These are phyloP conservation scores for Tremella mesenterica DNA, from an alignment of 768 basidiomycete genomes.

Conservation along the genomic window DNA sequence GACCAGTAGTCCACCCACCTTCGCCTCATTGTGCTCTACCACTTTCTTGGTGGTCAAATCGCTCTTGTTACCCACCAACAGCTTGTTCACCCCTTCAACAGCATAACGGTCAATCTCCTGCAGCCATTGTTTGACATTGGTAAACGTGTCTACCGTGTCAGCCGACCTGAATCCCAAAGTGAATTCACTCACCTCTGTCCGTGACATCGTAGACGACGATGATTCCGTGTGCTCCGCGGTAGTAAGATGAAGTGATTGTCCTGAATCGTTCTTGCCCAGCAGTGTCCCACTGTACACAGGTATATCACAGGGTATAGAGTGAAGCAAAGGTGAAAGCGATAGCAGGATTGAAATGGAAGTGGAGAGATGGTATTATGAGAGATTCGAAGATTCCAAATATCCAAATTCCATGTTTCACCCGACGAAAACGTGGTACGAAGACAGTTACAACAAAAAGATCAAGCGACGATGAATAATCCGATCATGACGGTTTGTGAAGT, in stretches of 20 bases:
- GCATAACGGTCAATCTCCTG: constrained; percentile 97
- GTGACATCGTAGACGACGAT: constrained; percentile 48
- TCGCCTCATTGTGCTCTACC: constrained; percentile 42
- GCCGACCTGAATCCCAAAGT: constrained; percentile 9
- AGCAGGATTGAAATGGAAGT: neutral
- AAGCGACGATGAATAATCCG: too few relatives aligned
- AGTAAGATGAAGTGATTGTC: constrained; percentile 99
- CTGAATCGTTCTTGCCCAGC: constrained; percentile 95
- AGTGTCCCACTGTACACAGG: constrained; percentile 76
- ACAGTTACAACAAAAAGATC: too few relatives aligned
- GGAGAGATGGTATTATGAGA: too few relatives aligned
- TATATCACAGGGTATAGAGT: constrained; percentile 57
- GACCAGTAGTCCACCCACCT: constrained; percentile 16
- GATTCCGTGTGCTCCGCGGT: constrained; percentile 98
- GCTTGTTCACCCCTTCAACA: constrained; percentile 98
- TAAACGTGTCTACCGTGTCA: constrained; percentile 18
- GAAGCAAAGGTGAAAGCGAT: neutral
- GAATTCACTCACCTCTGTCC: constrained; percentile 28
- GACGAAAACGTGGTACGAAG: too few relatives aligned
- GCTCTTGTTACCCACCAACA: constrained; percentile 96
- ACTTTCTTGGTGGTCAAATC: constrained; percentile 90
- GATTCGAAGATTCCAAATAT: too few relatives aligned
- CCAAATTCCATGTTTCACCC: too few relatives aligned
- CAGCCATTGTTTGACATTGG: constrained; percentile 92
- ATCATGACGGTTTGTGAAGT: too few relatives aligned